Base-by-base conservation (phyloP, 306 rosid species). In the Phaseolus lunatus region DNA sequence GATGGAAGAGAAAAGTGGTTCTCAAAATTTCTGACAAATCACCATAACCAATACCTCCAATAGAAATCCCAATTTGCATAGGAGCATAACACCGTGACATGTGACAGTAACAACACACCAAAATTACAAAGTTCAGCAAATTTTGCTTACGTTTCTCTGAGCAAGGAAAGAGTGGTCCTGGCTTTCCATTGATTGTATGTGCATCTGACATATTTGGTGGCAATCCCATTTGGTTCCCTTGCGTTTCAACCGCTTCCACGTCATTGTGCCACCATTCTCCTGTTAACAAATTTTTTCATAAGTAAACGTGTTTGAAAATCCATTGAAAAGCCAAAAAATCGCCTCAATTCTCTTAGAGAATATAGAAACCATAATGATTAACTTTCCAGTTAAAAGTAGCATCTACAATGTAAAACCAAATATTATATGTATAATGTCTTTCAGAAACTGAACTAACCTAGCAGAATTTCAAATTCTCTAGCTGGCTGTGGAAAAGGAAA, bases 211-310 rank as follows among this genome's bases (percentile, higher is more conserved):
- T 86, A 58, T 93, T 90, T 54, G 96, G 98, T 9, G 94, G 93
- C 78, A 93, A 77, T 1, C 96, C 98, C 91, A 88, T 85, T 58
- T 22, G 22, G 57, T 73, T 85, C 52, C 96, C 98, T 88, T 88
- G 89, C 50, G 86, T 88, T 62, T 82, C 98, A 77, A 93, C 16
- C 54, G 71, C 78, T 84, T 90, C 98, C 22, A 93, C 94, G 37
- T 93, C 98, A 18, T 75, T 77, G 80, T 90, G 83, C 98, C 98
- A 93, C 94, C 97, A 93, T 82, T 93, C 93, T 35, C 98, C 91
- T 90, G 72, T 77, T 48, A 2, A 57, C 24, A 20, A 10, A 20
- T 54, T n/a, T 22, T 56, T 9, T 56, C 31, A 10, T 33, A 23
- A 23, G 31, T 56, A 56, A 56, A 23, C 33, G 8, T 56, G n/a